phyloP scores from a whole-genome alignment of 352 stramenopile species.

The Stramenopiles sp. region DNA sequence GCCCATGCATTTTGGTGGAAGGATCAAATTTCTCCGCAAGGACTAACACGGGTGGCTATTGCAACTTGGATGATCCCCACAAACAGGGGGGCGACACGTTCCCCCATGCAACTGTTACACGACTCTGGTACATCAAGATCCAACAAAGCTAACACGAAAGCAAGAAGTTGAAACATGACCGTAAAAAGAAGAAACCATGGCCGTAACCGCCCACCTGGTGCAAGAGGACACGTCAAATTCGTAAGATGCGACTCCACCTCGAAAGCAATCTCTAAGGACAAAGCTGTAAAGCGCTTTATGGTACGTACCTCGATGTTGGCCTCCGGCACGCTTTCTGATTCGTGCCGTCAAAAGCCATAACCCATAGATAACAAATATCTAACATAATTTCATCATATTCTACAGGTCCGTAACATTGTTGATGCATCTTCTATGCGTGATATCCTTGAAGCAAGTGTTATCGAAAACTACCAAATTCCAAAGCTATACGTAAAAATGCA shows the following conservation, averaged over 20 bases:
- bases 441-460: conserved; percentile 91
- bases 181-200: conserved; percentile 96
- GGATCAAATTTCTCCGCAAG: no score
- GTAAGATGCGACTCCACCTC: conserved; percentile 91
- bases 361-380: neutral
- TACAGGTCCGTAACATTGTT: conserved; percentile 76
- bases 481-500: conserved; percentile 99
- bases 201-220: conserved; percentile 98
- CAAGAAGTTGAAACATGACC: conserved; percentile 81
- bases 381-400: conserved; percentile 6
- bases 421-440: conserved; percentile 94
- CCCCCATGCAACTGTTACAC: no score
- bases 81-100: no score
- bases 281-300: conserved; percentile 74
- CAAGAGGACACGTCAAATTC: conserved; percentile 92
- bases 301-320: conserved; percentile 46
- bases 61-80: no score
- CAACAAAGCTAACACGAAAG: conserved; percentile 42
- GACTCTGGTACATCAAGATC: no score
- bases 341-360: neutral
- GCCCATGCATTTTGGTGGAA: no score
- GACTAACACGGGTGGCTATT: no score
- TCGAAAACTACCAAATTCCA: conserved; percentile 94
- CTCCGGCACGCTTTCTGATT: neutral
- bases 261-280: conserved; percentile 95